phyloP scores from a whole-genome alignment of 441 rosid genomes.

The Corymbia citriodora region DNA sequence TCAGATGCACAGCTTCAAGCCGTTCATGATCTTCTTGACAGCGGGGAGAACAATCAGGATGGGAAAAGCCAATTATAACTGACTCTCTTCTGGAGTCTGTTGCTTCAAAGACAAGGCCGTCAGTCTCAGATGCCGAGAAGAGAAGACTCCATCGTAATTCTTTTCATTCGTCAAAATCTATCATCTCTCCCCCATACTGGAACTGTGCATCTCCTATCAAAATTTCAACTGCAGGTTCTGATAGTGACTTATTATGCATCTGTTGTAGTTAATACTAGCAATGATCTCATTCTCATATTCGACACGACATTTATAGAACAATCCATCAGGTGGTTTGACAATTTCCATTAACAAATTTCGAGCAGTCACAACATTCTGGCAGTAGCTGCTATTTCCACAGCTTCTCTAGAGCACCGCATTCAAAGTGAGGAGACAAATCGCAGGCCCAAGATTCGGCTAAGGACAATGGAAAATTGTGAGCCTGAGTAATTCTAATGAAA shows the following conservation, averaged over 20 bases:
- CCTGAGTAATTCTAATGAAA: background rate
- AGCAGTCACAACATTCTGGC: no score
- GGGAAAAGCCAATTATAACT: slow-evolving; percentile 63
- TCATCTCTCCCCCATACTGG: accelerated
- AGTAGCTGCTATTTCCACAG: no score
- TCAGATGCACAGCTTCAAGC: slow-evolving; percentile 92
- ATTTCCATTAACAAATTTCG: no score
- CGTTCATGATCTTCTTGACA: slow-evolving; percentile 63
- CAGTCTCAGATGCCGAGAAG: slow-evolving; percentile 81
- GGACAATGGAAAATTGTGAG: background rate
- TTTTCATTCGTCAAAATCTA: no score
- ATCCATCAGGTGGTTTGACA: no score
- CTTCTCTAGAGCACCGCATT: no score
- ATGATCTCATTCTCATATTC: no score
- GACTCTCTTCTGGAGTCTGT: slow-evolving; percentile 52
- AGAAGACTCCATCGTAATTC: slow-evolving; percentile 43
- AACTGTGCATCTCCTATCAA: no score
- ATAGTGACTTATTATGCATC: no score
- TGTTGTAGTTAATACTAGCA: no score
- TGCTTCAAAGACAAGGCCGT: slow-evolving; percentile 73
- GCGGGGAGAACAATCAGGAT: slow-evolving; percentile 17
- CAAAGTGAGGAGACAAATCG: background rate
- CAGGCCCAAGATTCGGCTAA: background rate
- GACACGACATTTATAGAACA: no score
- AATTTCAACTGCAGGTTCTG: no score